A percentile compares a stretch with the other conserved stretches of the same genome.
phyloP scores from a whole-genome alignment of 2,329 filamentous ascomycete genomes.

The Aspergillus thermomutatus region DNA sequence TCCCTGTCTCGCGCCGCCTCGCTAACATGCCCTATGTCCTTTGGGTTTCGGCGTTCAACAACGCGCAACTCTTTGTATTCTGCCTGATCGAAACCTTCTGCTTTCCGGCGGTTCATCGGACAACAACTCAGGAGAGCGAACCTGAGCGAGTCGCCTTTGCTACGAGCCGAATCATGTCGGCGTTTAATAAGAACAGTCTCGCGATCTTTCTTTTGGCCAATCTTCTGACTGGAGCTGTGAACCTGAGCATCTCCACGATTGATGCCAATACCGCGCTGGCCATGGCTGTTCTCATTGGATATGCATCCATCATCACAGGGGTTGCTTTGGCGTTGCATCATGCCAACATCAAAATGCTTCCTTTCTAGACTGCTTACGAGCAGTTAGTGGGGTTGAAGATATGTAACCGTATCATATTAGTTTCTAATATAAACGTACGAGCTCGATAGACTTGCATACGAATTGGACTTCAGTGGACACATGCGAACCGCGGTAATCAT shows the following conservation, averaged over 20 bases:
- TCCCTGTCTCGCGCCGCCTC: slow-evolving; percentile 79
- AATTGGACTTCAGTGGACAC: not conserved
- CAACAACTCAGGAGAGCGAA: slow-evolving; percentile 54
- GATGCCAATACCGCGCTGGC: slow-evolving; percentile 62
- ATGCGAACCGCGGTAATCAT: slow-evolving; percentile 15
- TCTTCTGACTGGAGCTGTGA: slow-evolving; percentile 81
- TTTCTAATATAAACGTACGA: not conserved
- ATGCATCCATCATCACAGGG: slow-evolving; percentile 64
- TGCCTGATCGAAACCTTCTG: slow-evolving; percentile 72
- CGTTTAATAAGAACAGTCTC: slow-evolving; percentile 86
- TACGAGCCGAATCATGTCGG: slow-evolving; percentile 76
- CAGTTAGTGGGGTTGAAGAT: not conserved
- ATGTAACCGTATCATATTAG: not conserved
- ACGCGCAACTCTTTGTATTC: slow-evolving; percentile 74
- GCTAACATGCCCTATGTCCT: slow-evolving; percentile 92
- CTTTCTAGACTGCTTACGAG: slow-evolving; percentile 9
- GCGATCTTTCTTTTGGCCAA: slow-evolving; percentile 85
- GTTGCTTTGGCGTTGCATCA: slow-evolving; percentile 53
- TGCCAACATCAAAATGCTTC: slow-evolving; percentile 33
- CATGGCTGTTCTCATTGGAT: slow-evolving; percentile 72
- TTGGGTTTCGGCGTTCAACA: slow-evolving; percentile 92
- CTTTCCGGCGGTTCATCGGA: slow-evolving; percentile 69
- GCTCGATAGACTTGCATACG: not conserved
- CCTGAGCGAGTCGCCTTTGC: slow-evolving; percentile 62
- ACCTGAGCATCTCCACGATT: slow-evolving; percentile 80